phyloP scores from a whole-genome alignment of 2,329 filamentous ascomycete genomes.

The Paecilomyces sp. region DNA sequence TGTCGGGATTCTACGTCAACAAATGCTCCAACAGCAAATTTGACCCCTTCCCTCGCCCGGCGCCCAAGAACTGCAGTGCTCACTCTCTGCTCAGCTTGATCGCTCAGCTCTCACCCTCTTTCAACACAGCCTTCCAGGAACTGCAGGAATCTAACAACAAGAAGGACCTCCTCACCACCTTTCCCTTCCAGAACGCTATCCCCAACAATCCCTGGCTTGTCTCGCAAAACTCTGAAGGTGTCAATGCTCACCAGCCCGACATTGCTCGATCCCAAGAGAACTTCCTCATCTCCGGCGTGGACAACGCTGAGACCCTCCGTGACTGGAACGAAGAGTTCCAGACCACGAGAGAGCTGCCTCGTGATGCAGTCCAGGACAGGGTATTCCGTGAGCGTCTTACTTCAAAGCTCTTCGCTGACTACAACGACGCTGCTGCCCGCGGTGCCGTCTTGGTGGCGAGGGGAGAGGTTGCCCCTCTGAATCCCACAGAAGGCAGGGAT shows the following conservation, averaged over 20 bases:
- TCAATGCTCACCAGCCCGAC: conserved; percentile 70
- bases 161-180: conserved; percentile 82
- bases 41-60: conserved; percentile 73
- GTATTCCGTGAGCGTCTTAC: conserved; percentile 92
- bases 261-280: conserved; percentile 87
- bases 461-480: conserved; percentile 86
- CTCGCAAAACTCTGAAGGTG: conserved; percentile 53
- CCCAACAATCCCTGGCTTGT: conserved; percentile 91
- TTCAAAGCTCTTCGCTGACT: conserved; percentile 95
- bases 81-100: conserved; percentile 85
- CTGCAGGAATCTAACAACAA: conserved; percentile 79
- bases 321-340: conserved; percentile 99
- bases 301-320: conserved; percentile 87
- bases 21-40: conserved; percentile 94
- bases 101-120: conserved; percentile 72
- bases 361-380: conserved; percentile 87
- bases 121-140: conserved; percentile 65
- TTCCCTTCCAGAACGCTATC: conserved; percentile 92
- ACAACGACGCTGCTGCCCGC: conserved; percentile 87
- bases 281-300: conserved; percentile 80
- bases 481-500: conserved; percentile 85
- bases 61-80: conserved; percentile 69
- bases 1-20: conserved; percentile 95
- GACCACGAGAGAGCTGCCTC: conserved; percentile 87
- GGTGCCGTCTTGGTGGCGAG: conserved; percentile 87